These are phyloP conservation scores for Colletotrichum incanum DNA, from an alignment of 2,329 filamentous ascomycete genomes.

Conservation along the genomic window DNA sequence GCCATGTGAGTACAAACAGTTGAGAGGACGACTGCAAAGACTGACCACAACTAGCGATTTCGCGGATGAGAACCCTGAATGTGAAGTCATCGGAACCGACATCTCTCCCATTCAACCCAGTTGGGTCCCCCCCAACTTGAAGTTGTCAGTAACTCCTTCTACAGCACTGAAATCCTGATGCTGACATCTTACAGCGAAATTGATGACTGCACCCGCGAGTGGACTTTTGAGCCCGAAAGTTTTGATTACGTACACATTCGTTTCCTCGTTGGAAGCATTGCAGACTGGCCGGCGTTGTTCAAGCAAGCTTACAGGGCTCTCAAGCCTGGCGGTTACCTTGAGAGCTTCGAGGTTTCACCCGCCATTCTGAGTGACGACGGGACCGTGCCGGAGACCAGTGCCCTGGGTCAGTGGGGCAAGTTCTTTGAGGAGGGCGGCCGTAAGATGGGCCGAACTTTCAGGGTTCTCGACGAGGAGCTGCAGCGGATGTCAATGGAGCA, in stretches of 20 bases:
- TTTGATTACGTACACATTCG: conserved; percentile 74
- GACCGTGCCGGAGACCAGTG: conserved; percentile 49
- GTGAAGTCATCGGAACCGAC: conserved; percentile 67
- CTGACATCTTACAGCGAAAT: conserved; percentile 57
- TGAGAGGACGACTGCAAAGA: not conserved
- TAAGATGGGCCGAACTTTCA: conserved; percentile 52
- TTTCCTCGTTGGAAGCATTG: conserved; percentile 67
- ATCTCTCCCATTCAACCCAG: conserved; percentile 71
- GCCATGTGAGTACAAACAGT: conserved; percentile 23
- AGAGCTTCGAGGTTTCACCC: conserved; percentile 56
- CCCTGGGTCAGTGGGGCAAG: conserved; percentile 53
- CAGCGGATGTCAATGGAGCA: conserved; percentile 51
- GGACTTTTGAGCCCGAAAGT: conserved; percentile 61
- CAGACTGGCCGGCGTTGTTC: conserved; percentile 68
- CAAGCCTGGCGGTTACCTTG: conserved; percentile 62
- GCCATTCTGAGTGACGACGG: conserved; percentile 50
- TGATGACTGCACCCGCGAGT: conserved; percentile 71
- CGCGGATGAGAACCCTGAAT: conserved; percentile 60
- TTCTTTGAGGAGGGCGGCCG: conserved; percentile 53
- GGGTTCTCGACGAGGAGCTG: conserved; percentile 50
- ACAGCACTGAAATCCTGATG: conserved; percentile 58
- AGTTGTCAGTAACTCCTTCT: conserved; percentile 53
- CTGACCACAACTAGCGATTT: conserved; percentile 59
- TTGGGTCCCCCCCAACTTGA: conserved; percentile 69
- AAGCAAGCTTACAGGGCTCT: conserved; percentile 64